These are phyloP conservation scores for Parasitella parasitica DNA, from an alignment of 371 early-diverging fungal species.

Conservation along the genomic window DNA sequence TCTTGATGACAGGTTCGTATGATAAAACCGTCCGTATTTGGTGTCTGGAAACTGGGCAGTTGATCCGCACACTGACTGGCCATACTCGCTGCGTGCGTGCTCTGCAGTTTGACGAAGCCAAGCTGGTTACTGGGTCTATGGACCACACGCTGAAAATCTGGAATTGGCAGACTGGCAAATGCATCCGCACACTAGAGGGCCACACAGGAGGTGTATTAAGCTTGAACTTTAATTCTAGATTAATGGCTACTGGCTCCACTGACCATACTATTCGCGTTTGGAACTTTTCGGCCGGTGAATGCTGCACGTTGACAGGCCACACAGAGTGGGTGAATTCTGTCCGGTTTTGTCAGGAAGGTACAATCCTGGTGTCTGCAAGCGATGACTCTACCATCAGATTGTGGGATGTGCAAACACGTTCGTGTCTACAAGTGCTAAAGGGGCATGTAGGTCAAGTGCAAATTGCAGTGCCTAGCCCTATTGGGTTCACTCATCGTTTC, in stretches of 20 bases:
- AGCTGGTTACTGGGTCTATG: constrained; percentile 84
- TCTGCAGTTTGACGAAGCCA: constrained; percentile 84
- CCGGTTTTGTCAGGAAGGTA: constrained; percentile 62
- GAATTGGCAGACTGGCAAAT: constrained; percentile 91
- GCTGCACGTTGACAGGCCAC: constrained; percentile 81
- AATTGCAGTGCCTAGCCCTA: constrained; percentile 47
- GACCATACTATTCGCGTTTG: constrained; percentile 90
- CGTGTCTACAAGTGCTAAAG: constrained; percentile 66
- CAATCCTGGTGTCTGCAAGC: constrained; percentile 73
- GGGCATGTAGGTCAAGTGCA: constrained; percentile 88
- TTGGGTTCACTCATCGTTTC: constrained; percentile 46
- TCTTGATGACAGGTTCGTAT: constrained; percentile 83
- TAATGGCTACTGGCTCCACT: constrained; percentile 82
- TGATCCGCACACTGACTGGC: constrained; percentile 71
- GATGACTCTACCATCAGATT: constrained; percentile 81
- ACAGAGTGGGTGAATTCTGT: constrained; percentile 89
- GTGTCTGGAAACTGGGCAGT: constrained; percentile 76
- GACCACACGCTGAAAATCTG: constrained; percentile 96
- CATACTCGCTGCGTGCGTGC: constrained; percentile 88
- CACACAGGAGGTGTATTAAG: constrained; percentile 85
- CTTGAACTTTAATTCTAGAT: constrained; percentile 80
- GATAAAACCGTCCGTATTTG: constrained; percentile 84
- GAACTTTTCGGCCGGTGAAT: constrained; percentile 83
- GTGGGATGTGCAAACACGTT: constrained; percentile 79
- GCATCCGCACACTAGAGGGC: constrained; percentile 82